A percentile compares a stretch with the other conserved stretches of the same genome.
Evolutionary conservation across 208 protist species (phyloP).

Genomic region (Crithidia mellificae): DNA sequence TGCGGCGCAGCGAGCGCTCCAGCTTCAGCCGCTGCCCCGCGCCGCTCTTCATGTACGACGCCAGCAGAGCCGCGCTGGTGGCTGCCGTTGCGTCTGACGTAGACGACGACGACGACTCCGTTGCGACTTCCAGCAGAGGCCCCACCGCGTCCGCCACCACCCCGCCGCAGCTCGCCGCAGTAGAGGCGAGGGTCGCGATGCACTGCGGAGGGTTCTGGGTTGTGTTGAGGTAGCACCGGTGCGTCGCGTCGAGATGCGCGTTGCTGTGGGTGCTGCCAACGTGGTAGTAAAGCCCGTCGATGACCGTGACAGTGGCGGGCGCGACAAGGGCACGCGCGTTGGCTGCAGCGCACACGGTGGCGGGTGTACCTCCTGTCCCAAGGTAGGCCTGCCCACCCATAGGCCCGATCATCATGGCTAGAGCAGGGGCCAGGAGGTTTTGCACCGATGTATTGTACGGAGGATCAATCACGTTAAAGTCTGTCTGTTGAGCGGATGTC

Average conservation of each 20-base stretch:
- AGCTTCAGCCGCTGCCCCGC: slow-evolving; percentile 26
- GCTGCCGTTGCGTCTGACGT: background rate
- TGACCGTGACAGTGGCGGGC: slow-evolving; percentile 14
- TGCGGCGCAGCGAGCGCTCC: slow-evolving; percentile 33
- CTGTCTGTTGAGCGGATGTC: background rate
- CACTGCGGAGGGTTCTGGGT: slow-evolving; percentile 12
- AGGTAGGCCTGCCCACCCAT: slow-evolving; percentile 20
- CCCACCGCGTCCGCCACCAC: slow-evolving; percentile 20
- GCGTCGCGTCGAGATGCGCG: slow-evolving; percentile 20
- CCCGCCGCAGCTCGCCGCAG: slow-evolving; percentile 25
- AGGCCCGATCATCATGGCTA: slow-evolving; percentile 25
- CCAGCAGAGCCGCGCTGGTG: slow-evolving; percentile 27
- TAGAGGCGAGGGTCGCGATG: slow-evolving; percentile 23
- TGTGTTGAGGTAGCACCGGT: slow-evolving; percentile 29
- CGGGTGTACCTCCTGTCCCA: background rate
- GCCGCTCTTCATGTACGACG: slow-evolving; percentile 12
- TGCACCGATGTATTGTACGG: slow-evolving; percentile 27
- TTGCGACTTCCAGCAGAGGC: slow-evolving; percentile 10
- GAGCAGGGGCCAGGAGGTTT: slow-evolving; percentile 17
- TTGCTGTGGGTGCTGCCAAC: background rate
- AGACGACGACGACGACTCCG: background rate
- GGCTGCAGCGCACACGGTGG: slow-evolving; percentile 20
- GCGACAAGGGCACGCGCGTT: slow-evolving; percentile 10
- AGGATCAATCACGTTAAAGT: background rate
- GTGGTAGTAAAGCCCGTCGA: slow-evolving; percentile 21